Conservation (phyloP, 345 rosid genomes). For the Alliaria petiolata region DNA sequence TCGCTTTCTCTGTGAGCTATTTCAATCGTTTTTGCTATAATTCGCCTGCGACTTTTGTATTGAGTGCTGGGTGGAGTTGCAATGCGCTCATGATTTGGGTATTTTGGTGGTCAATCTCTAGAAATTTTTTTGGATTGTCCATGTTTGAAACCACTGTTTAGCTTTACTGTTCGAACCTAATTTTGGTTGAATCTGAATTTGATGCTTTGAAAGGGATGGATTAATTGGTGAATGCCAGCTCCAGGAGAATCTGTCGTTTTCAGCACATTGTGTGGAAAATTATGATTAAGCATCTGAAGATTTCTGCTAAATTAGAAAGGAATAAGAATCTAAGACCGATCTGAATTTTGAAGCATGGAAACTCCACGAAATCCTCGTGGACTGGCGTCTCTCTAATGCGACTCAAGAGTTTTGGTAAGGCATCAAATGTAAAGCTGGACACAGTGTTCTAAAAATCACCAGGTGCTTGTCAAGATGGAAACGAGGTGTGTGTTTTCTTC, state of each 20-base stretch:
- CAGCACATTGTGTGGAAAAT: not conserved
- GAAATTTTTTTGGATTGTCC: not conserved
- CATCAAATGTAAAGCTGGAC: constrained; percentile 17
- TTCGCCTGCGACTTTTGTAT: not conserved
- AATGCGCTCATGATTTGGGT: not conserved
- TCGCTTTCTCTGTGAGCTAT: not conserved
- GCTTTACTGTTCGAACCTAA: not conserved
- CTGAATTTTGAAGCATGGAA: not conserved
- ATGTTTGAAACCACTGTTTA: not conserved
- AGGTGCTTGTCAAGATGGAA: constrained; percentile 26
- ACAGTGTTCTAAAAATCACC: not conserved
- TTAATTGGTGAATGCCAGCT: not conserved
- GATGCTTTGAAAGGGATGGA: not conserved
- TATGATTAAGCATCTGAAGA: not conserved
- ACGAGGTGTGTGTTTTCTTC: constrained; percentile 6
- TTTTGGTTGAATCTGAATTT: not conserved
- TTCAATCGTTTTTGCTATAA: not conserved
- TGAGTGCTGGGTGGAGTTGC: not conserved
- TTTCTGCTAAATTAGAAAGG: not conserved
- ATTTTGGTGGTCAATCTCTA: not conserved
- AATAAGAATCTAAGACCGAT: constrained; percentile 1
- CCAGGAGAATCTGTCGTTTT: constrained; percentile 21
- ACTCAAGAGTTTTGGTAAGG: not conserved
- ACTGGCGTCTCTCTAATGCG: not conserved
- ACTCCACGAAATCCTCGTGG: not conserved